Evolutionary conservation across 2,329 filamentous ascomycete genomes (phyloP).

Genomic region (Akanthomyces lecanii): DNA sequence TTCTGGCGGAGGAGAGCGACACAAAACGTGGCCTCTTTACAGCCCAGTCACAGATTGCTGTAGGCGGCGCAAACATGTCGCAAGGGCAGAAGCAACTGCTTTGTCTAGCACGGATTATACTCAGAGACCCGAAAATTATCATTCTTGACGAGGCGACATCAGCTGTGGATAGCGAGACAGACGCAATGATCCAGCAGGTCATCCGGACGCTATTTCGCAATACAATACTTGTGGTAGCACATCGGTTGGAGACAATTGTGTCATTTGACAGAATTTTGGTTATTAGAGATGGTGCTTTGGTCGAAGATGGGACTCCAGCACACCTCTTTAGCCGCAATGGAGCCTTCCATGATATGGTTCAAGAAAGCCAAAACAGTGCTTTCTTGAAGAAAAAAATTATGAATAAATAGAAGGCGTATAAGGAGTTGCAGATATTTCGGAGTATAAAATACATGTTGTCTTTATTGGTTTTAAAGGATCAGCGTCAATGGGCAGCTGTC

Average conservation of each 20-base stretch:
- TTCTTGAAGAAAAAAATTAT: background rate
- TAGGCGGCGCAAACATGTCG: background rate
- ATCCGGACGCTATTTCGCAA: too few relatives aligned
- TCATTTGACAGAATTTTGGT: background rate
- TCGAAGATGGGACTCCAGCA: background rate
- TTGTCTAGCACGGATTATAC: conserved; percentile 9
- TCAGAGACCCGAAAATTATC: background rate
- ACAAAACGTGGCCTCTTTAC: background rate
- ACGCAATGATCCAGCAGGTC: background rate
- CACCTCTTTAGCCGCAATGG: background rate
- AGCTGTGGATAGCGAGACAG: conserved; percentile 10
- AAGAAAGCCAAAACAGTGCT: background rate
- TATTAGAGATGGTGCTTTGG: background rate
- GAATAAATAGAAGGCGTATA: background rate
- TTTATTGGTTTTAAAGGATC: background rate
- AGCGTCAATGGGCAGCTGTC: background rate
- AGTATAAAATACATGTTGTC: background rate
- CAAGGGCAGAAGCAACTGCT: conserved; percentile 10
- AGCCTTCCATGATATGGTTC: background rate
- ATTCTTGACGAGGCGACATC: conserved; percentile 11
- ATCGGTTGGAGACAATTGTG: background rate
- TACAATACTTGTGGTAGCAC: too few relatives aligned
- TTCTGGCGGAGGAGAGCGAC: background rate
- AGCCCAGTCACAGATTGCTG: background rate
- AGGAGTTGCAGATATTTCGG: background rate